Conservation (phyloP, 495 filamentous ascomycete genomes). For the Daldinia concentrica region DNA sequence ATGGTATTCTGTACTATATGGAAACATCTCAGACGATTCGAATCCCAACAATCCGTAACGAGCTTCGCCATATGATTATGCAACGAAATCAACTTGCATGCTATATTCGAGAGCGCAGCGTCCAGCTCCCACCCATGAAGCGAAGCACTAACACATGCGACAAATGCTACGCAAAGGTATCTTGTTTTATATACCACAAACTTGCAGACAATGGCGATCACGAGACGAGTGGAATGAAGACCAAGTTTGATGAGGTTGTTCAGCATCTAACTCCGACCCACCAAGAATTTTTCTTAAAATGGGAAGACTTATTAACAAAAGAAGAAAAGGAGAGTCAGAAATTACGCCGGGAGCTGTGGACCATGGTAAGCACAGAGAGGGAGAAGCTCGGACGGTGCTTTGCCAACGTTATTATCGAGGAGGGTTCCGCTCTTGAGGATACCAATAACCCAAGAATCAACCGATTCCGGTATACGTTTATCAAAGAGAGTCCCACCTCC, state of each 20-base stretch:
- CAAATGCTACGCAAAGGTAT: constrained; percentile 84
- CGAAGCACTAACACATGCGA: constrained; percentile 78
- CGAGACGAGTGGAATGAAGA: constrained; percentile 77
- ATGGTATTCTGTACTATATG: constrained; percentile 93
- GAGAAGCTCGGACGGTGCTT: constrained; percentile 82
- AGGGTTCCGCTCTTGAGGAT: constrained; percentile 75
- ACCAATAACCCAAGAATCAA: constrained; percentile 81
- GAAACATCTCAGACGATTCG: constrained; percentile 85
- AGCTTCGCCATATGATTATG: constrained; percentile 94
- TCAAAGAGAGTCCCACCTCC: constrained; percentile 67
- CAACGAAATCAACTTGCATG: constrained; percentile 89
- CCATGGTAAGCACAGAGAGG: constrained; percentile 87
- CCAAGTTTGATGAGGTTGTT: constrained; percentile 79
- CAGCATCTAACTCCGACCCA: constrained; percentile 76
- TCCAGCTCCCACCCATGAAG: constrained; percentile 83
- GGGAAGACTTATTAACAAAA: constrained; percentile 91
- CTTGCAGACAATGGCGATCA: constrained; percentile 85
- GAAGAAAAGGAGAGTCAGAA: constrained; percentile 89
- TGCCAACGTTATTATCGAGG: constrained; percentile 74
- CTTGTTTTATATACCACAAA: constrained; percentile 95
- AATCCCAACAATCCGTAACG: constrained; percentile 82
- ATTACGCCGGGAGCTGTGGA: constrained; percentile 91
- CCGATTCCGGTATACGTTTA: constrained; percentile 83
- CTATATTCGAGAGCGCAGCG: constrained; percentile 79
- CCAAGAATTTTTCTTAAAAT: constrained; percentile 87